Percentiles rank a stretch among this genome's conserved stretches.
Evolutionary conservation across 495 filamentous ascomycete species (phyloP).

Genomic region (Cercophora sp.): DNA sequence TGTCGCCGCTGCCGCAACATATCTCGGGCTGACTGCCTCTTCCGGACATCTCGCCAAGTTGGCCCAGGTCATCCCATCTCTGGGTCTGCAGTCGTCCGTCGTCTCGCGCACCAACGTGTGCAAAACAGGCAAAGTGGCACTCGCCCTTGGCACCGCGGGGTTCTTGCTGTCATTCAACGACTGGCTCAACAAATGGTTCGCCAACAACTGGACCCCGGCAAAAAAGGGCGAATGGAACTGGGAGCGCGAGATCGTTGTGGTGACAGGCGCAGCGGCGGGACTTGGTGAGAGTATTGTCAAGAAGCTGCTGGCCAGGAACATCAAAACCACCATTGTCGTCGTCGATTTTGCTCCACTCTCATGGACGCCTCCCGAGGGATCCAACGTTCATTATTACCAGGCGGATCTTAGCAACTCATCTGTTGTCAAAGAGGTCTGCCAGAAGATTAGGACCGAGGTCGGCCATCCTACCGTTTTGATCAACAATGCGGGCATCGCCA

Average conservation of each 20-base stretch:
- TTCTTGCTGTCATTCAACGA: constrained; percentile 18
- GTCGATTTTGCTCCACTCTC: constrained; percentile 20
- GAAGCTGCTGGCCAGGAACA: constrained; percentile 18
- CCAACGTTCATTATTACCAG: constrained; percentile 24
- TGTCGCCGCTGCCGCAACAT: constrained; percentile 13
- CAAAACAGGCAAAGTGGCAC: constrained; percentile 7
- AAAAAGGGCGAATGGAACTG: constrained; percentile 23
- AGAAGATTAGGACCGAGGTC: constrained; percentile 17
- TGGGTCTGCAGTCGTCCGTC: not conserved
- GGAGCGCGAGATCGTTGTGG: constrained; percentile 24
- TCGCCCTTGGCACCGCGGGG: constrained; percentile 15
- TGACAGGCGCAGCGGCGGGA: constrained; percentile 26
- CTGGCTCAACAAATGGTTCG: constrained; percentile 23
- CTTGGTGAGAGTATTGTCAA: constrained; percentile 19
- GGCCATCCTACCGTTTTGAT: constrained; percentile 28
- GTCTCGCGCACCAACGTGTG: not conserved
- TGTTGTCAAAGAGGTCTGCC: constrained; percentile 14
- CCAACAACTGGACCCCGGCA: constrained; percentile 26
- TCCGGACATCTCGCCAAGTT: constrained; percentile 3
- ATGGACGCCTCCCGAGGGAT: constrained; percentile 11
- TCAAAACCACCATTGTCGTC: constrained; percentile 17
- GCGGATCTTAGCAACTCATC: constrained; percentile 21
- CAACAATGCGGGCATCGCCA: constrained; percentile 23
- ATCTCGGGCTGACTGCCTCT: constrained; percentile 9
- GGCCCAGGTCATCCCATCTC: not conserved